Evolutionary conservation across 805 yeast genomes (phyloP).

Genomic region (Saccharomycopsis vini): DNA sequence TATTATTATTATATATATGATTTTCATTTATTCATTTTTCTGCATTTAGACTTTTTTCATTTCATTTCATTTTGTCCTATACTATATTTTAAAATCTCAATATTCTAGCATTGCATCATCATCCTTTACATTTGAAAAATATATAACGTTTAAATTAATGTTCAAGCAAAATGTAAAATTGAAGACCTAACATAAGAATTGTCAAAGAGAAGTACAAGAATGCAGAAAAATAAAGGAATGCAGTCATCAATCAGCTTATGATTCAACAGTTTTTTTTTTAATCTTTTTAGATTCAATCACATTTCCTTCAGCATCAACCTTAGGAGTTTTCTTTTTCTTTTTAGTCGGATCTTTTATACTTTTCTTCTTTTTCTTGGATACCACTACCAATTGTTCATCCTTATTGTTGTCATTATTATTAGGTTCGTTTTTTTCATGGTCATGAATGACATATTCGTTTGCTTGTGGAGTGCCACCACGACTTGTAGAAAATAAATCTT

Average conservation of each 20-base stretch:
- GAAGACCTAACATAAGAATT: too few relatives aligned
- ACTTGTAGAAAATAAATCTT: too few relatives aligned
- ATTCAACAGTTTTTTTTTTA: conserved; percentile 9
- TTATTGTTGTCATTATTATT: not conserved
- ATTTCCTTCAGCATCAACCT: conserved; percentile 6
- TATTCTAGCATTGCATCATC: too few relatives aligned
- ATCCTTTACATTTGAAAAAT: too few relatives aligned
- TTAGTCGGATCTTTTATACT: not conserved
- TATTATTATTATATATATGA: too few relatives aligned
- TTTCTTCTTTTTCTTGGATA: conserved; percentile 14
- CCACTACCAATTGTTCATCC: conserved; percentile 2
- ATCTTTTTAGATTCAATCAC: conserved; percentile 7
- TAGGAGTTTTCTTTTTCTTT: conserved; percentile 7
- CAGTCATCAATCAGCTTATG: not conserved
- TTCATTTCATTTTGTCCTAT: not conserved
- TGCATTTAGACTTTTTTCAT: not conserved
- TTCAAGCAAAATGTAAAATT: too few relatives aligned
- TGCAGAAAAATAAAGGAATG: too few relatives aligned
- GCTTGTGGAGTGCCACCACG: not conserved
- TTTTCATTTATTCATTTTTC: not conserved
- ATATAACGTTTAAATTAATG: too few relatives aligned
- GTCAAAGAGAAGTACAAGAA: too few relatives aligned
- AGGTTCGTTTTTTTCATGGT: not conserved
- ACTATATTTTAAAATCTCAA: too few relatives aligned
- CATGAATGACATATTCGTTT: not conserved